Evolutionary conservation across 495 filamentous ascomycete genomes (phyloP), one percentile per base, ranked within the genome.

Genomic region (Chaetomium fimeti): DNA sequence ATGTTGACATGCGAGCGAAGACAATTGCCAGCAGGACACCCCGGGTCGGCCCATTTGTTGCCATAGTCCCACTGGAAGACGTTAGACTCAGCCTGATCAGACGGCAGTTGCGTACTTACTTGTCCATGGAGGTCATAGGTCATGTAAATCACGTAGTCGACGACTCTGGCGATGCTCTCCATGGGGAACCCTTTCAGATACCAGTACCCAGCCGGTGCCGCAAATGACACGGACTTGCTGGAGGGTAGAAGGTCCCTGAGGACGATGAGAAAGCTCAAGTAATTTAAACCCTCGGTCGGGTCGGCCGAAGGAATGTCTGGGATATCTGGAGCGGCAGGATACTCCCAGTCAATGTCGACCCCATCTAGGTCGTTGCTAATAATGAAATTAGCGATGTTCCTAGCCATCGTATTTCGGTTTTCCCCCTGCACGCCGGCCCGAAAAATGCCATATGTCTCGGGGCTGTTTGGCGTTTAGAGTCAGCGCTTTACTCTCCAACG

Each of bases 81-180:
- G n/a, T n/a, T n/a, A n/a, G n/a, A n/a, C n/a, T n/a, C n/a, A n/a
- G n/a, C n/a, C n/a, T n/a, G n/a, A n/a, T n/a, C n/a, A n/a, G n/a
- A n/a, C n/a, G n/a, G n/a, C n/a, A n/a, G n/a, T n/a, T n/a, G n/a
- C n/a, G n/a, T n/a, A n/a, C n/a, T n/a, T n/a, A n/a, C n/a, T n/a
- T n/a, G n/a, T n/a, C 70, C 71, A 15, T 74, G 70, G 0, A 73
- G 57, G 5, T 62, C 60, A 38, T 62, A 62, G 0, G 60, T 55
- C 60, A 62, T 62, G 71, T 77, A 85, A 38, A 83, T 79, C 27
- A 78, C 61, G 42, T 83, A 72, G 18, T 73, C 71, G 7, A 70
- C 16, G 3, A 56, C 42, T 9, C 38, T 54, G 38, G 63, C 57
- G 2, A 77, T 76, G 3, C 62, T 22, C 3, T 57, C 51, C 48